phyloP scores from a whole-genome alignment of 2,329 filamentous ascomycete species.

The Hyphodiscus sp. region DNA sequence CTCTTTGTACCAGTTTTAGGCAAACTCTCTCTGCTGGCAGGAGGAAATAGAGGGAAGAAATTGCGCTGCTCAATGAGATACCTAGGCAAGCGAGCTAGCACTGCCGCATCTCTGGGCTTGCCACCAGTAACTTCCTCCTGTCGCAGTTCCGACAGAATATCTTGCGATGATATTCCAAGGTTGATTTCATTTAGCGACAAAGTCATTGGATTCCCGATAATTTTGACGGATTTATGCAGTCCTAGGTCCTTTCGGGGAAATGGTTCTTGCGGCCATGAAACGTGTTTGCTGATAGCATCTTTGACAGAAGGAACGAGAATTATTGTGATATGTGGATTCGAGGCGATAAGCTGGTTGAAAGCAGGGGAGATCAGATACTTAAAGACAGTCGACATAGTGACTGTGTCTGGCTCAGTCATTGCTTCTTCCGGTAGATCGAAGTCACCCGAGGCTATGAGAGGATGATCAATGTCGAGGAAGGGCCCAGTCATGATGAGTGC shows the following conservation, averaged over 20 bases:
- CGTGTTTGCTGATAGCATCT: conserved; percentile 74
- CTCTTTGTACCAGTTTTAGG: conserved; percentile 57
- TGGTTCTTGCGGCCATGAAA: conserved; percentile 77
- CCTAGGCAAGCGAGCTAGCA: conserved; percentile 58
- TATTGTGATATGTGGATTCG: conserved; percentile 74
- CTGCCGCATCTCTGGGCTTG: conserved; percentile 38
- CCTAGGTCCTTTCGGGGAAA: conserved; percentile 66
- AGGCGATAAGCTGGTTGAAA: conserved; percentile 61
- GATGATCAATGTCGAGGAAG: conserved; percentile 88
- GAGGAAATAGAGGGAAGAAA: conserved; percentile 85
- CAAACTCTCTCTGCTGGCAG: conserved; percentile 60
- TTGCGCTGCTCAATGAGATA: conserved; percentile 85
- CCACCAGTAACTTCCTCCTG: conserved; percentile 61
- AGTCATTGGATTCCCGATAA: conserved; percentile 88
- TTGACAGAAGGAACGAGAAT: conserved; percentile 78
- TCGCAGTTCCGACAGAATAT: conserved; percentile 76
- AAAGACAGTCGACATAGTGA: conserved; percentile 78
- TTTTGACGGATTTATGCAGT: conserved; percentile 66
- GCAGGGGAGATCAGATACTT: conserved; percentile 69
- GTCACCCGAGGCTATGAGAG: conserved; percentile 73
- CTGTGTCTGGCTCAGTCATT: conserved; percentile 65
- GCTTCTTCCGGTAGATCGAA: conserved; percentile 67
- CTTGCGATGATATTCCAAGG: conserved; percentile 75
- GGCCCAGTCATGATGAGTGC: conserved; percentile 75
- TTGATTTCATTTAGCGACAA: conserved; percentile 82